phyloP scores from a whole-genome alignment of 352 stramenopile genomes.

The Phytophthora pisi region DNA sequence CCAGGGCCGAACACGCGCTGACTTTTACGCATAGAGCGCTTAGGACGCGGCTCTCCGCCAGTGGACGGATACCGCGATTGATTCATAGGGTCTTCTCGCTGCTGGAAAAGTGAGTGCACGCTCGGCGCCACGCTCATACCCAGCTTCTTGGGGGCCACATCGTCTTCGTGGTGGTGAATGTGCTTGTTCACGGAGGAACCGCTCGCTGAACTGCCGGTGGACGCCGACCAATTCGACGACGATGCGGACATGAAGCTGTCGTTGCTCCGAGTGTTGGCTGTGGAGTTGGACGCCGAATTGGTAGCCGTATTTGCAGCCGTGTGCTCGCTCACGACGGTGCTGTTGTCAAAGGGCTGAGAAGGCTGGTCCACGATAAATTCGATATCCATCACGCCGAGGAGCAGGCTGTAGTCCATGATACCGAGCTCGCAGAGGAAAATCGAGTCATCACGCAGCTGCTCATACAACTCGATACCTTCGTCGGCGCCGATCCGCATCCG shows the following conservation, averaged over 20 bases:
- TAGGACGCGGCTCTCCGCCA: constrained; percentile 29
- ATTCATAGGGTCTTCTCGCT: constrained; percentile 23
- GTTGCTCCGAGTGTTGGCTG: constrained; percentile 31
- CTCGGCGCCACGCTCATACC: constrained; percentile 26
- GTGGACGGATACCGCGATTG: constrained; percentile 28
- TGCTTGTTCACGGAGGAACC: constrained; percentile 27
- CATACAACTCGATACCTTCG: constrained; percentile 63
- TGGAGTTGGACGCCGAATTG: constrained; percentile 9
- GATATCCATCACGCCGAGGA: constrained; percentile 87
- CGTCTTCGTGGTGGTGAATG: constrained; percentile 16
- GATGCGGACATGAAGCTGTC: constrained; percentile 51
- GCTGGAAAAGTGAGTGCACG: constrained; percentile 42
- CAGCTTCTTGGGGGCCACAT: constrained; percentile 12
- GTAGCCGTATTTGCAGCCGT: constrained; percentile 27
- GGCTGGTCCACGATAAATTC: constrained; percentile 80
- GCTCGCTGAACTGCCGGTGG: constrained; percentile 23
- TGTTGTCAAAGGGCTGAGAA: constrained; percentile 40
- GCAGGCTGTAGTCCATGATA: constrained; percentile 92
- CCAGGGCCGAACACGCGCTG: constrained; percentile 82
- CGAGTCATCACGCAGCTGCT: constrained; percentile 75
- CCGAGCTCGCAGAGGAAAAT: constrained; percentile 74
- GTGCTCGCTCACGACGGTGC: constrained; percentile 27
- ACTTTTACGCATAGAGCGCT: constrained; percentile 71
- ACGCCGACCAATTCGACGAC: constrained; percentile 35
- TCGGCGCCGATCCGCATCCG: constrained; percentile 76